Evolutionary conservation across 108 stramenopile species (phyloP).

Genomic region (Skeletonema tropicum): DNA sequence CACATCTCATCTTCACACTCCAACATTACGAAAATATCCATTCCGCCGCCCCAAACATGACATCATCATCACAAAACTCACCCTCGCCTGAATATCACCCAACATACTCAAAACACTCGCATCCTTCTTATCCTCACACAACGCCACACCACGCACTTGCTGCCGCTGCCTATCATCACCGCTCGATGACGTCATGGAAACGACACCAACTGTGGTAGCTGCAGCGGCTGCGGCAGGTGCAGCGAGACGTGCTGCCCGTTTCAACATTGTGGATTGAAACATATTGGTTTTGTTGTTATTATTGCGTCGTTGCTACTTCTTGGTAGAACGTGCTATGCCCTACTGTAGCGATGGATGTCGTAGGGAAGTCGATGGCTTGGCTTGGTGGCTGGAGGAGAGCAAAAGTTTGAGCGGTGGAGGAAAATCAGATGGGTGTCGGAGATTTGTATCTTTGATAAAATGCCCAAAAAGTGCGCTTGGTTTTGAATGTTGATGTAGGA

Average conservation of each 20-base stretch:
- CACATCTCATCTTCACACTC: neutral
- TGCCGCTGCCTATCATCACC: neutral
- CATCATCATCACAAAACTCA: neutral
- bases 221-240: conserved; percentile 1
- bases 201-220: neutral
- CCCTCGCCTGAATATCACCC: conserved; percentile 26
- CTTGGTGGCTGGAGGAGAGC: neutral
- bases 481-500: too few species aligned
- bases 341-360: neutral
- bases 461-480: too few species aligned
- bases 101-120: conserved; percentile 18
- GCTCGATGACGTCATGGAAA: conserved; percentile 2
- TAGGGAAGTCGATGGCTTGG: neutral
- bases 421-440: neutral
- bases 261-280: conserved; percentile 2
- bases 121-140: conserved; percentile 15
- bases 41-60: neutral
- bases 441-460: neutral
- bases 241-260: conserved; percentile 2
- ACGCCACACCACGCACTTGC: conserved; percentile 7
- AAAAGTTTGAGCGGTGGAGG: neutral
- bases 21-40: too few species aligned
- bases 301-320: neutral
- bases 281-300: too few species aligned
- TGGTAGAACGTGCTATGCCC: neutral